phyloP scores from a whole-genome alignment of 139 green algal species.

The Axilococcus clingmanii region DNA sequence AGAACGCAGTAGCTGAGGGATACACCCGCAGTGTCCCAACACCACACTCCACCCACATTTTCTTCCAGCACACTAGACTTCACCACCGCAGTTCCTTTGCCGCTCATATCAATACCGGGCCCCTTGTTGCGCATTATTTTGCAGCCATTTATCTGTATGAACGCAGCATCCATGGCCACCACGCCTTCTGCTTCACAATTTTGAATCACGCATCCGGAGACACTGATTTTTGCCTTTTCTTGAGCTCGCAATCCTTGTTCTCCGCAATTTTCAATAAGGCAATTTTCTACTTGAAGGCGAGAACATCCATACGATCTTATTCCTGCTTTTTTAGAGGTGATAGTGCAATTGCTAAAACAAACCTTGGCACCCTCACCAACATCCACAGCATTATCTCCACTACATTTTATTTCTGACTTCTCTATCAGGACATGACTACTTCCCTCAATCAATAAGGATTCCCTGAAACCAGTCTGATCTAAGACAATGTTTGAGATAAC shows the following conservation, averaged over 20 bases:
- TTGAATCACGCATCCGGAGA: constrained; percentile 16
- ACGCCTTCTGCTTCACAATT: constrained; percentile 40
- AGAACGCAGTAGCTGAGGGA: neutral
- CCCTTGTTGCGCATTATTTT: constrained; percentile 28
- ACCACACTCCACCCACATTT: constrained; percentile 43
- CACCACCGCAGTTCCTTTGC: neutral
- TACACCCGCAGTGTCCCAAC: constrained; percentile 31
- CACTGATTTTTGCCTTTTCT: constrained; percentile 6
- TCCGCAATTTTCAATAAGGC: constrained; percentile 34
- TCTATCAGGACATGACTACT: constrained; percentile 25
- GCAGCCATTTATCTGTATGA: constrained; percentile 11
- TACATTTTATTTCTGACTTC: constrained; percentile 40
- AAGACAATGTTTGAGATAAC: constrained; percentile 47
- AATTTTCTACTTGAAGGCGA: constrained; percentile 16
- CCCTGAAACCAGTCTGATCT: constrained; percentile 53
- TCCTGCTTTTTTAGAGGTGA: constrained; percentile 34
- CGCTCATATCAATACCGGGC: constrained; percentile 35
- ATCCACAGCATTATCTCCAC: constrained; percentile 42
- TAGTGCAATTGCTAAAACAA: constrained; percentile 32
- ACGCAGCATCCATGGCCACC: constrained; percentile 26
- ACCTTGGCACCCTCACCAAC: constrained; percentile 18
- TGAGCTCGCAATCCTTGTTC: constrained; percentile 22
- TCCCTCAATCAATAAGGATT: constrained; percentile 36
- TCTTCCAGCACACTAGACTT: constrained; percentile 4
- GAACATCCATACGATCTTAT: constrained; percentile 19